Conservation (phyloP, 371 early-diverging fungal genomes). For the Mucor saturninus region DNA sequence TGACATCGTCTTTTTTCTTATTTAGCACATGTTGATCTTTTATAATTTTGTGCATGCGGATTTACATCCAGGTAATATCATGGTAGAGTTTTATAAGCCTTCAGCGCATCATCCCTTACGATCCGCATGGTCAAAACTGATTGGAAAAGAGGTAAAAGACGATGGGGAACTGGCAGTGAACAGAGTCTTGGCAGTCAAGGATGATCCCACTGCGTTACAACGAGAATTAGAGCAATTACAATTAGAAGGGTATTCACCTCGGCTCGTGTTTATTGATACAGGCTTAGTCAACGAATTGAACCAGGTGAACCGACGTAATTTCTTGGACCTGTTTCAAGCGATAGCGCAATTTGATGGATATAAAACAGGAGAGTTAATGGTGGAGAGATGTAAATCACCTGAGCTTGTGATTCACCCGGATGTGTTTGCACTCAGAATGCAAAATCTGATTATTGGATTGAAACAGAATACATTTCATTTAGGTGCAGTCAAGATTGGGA, state of each 20-base stretch:
- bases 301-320: constrained; percentile 75
- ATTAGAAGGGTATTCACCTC: constrained; percentile 74
- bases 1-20: background rate
- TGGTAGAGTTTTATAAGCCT: constrained; percentile 82
- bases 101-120: constrained; percentile 64
- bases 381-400: constrained; percentile 84
- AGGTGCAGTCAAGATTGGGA: constrained; percentile 76
- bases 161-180: constrained; percentile 47
- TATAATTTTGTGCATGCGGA: constrained; percentile 96
- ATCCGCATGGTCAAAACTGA: constrained; percentile 48
- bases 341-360: constrained; percentile 86
- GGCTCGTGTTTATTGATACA: constrained; percentile 88
- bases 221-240: constrained; percentile 58
- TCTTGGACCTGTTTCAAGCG: constrained; percentile 89
- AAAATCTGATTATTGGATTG: constrained; percentile 71
- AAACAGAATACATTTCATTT: constrained; percentile 78
- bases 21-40: constrained; percentile 84
- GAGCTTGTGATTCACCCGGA: constrained; percentile 74
- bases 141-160: constrained; percentile 42
- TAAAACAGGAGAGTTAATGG: constrained; percentile 83
- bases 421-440: constrained; percentile 80
- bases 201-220: constrained; percentile 52
- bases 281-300: constrained; percentile 86
- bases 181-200: constrained; percentile 32
- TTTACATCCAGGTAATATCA: constrained; percentile 93